Evolutionary conservation across 257 asterid genomes (phyloP).

Genomic region (Lantana camara): DNA sequence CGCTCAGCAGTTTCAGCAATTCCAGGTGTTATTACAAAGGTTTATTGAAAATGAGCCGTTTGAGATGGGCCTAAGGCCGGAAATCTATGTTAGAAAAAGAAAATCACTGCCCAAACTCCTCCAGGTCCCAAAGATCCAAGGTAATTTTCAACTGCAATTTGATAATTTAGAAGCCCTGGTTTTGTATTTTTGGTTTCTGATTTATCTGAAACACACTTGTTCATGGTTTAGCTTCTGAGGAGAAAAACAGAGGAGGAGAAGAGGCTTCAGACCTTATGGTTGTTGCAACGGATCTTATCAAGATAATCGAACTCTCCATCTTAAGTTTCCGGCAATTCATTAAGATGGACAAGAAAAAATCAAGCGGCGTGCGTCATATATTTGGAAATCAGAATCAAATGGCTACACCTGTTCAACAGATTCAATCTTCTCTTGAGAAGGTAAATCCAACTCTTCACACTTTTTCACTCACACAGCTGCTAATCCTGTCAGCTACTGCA

Average conservation of each 20-base stretch:
- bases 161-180: not conserved
- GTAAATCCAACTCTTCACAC: slow-evolving; percentile 31
- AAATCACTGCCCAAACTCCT: slow-evolving; percentile 75
- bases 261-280: slow-evolving; percentile 51
- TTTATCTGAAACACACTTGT: slow-evolving; percentile 18
- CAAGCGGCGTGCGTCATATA: slow-evolving; percentile 48
- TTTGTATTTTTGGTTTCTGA: not conserved
- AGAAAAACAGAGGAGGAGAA: slow-evolving; percentile 48
- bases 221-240: slow-evolving; percentile 57
- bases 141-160: too few species aligned
- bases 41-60: slow-evolving; percentile 95
- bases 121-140: slow-evolving; percentile 90
- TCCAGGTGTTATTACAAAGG: slow-evolving; percentile 84
- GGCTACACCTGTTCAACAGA: slow-evolving; percentile 74
- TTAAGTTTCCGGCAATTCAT: slow-evolving; percentile 68
- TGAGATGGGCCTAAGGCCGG: slow-evolving; percentile 79
- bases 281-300: slow-evolving; percentile 59
- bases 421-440: slow-evolving; percentile 78
- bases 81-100: slow-evolving; percentile 75
- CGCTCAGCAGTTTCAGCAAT: slow-evolving; percentile 96
- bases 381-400: slow-evolving; percentile 67
- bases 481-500: not conserved
- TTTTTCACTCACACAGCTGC: not conserved
- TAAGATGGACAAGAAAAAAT: slow-evolving; percentile 76
- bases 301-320: slow-evolving; percentile 72